Percentiles rank a stretch among this genome's conserved stretches.
Evolutionary conservation across 2,329 filamentous ascomycete genomes (phyloP).

Genomic region (Claviceps sp.): DNA sequence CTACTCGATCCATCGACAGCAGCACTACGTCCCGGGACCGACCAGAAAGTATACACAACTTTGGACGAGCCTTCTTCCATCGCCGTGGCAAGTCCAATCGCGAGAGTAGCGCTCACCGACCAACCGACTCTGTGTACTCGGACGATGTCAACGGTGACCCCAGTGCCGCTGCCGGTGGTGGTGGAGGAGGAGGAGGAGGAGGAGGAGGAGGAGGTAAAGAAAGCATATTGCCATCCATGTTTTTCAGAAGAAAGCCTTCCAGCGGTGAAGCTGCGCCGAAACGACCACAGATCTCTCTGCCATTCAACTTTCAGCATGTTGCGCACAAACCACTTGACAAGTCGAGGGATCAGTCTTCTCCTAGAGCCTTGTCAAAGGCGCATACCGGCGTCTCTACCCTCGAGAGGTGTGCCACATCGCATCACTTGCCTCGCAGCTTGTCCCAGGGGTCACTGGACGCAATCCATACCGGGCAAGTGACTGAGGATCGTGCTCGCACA

Average conservation of each 20-base stretch:
- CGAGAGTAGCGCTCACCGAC: constrained; percentile 34
- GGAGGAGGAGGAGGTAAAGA: constrained; percentile 22
- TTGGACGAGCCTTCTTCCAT: constrained; percentile 46
- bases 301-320: constrained; percentile 55
- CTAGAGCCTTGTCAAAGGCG: not conserved
- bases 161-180: constrained; percentile 12
- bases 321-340: constrained; percentile 42
- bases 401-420: not conserved
- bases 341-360: constrained; percentile 20
- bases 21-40: constrained; percentile 39
- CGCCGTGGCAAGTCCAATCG: constrained; percentile 36
- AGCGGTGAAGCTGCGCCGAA: constrained; percentile 22
- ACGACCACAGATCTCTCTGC: constrained; percentile 43
- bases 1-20: constrained; percentile 39
- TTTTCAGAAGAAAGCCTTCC: constrained; percentile 32
- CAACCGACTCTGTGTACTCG: constrained; percentile 36
- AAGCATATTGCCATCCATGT: constrained; percentile 35
- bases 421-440: not conserved
- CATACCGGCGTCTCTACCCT: not conserved
- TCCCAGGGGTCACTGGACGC: constrained; percentile 21
- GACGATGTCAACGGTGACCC: constrained; percentile 26
- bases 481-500: constrained; percentile 5
- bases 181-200: constrained; percentile 22
- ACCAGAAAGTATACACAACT: constrained; percentile 44
- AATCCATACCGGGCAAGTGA: not conserved